These are phyloP conservation scores for Dactylorhiza incarnata DNA, from an alignment of 106 monocot species.

Conservation along the genomic window DNA sequence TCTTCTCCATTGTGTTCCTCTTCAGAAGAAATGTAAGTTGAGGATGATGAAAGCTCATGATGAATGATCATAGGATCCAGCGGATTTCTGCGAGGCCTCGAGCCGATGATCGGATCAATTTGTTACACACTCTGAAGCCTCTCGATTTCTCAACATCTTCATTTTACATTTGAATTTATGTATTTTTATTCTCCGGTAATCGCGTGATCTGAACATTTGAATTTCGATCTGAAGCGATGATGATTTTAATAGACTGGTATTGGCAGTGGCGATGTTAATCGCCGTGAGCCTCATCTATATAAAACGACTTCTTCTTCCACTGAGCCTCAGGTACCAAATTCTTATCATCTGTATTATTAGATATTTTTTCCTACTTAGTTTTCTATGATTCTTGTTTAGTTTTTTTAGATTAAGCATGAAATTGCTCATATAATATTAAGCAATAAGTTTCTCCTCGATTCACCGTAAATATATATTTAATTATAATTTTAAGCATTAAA, in stretches of 20 bases:
- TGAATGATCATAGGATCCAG: neutral
- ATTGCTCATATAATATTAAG: no score
- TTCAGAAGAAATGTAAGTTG: neutral
- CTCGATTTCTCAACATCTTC: neutral
- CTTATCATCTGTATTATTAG: no score
- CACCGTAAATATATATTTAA: no score
- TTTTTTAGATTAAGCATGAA: no score
- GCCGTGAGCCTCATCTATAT: slow-evolving; percentile 7
- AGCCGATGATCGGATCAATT: neutral
- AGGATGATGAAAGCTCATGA: neutral
- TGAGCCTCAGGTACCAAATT: slow-evolving; percentile 6
- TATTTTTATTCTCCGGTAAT: neutral
- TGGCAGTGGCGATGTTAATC: neutral
- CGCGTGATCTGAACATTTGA: neutral
- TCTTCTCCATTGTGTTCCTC: neutral
- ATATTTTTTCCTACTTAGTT: no score
- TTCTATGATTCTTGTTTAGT: no score
- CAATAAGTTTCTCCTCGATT: no score
- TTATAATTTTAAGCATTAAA: no score
- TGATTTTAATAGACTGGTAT: neutral
- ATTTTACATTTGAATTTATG: neutral
- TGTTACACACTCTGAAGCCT: neutral
- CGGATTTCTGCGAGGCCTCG: neutral
- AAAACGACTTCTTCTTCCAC: slow-evolving; percentile 11
- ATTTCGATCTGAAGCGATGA: neutral